phyloP scores from a whole-genome alignment of 1,139 yeast species.

The Magnusiomyces suaveolens region DNA sequence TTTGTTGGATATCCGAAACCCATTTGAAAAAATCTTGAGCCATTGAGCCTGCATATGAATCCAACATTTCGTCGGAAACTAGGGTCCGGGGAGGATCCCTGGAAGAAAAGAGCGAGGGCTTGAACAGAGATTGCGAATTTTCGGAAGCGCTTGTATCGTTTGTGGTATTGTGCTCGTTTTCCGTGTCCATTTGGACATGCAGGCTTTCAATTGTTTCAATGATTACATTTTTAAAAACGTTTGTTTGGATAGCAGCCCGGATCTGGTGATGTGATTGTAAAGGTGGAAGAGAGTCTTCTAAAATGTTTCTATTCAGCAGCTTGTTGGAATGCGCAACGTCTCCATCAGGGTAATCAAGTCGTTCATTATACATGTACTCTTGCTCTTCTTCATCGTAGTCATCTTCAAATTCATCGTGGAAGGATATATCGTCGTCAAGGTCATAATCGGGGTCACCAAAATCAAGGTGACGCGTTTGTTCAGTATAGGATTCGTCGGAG shows the following conservation, averaged over 20 bases:
- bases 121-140: not conserved
- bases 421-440: not conserved
- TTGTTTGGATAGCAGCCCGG: not conserved
- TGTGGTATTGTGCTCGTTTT: not conserved
- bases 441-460: not conserved
- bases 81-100: not conserved
- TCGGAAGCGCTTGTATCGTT: not conserved
- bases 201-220: not conserved
- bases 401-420: not conserved
- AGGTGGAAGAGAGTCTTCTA: not conserved
- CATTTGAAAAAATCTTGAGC: not conserved
- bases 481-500: not conserved
- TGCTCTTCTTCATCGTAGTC: not conserved
- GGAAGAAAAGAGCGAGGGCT: not conserved
- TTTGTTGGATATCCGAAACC: not conserved
- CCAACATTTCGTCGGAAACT: not conserved
- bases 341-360: constrained; percentile 1
- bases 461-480: not conserved
- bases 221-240: not conserved
- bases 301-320: not conserved
- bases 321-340: constrained; percentile 3
- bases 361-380: not conserved
- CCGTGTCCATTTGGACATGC: not conserved
- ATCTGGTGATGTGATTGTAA: constrained; percentile 1
- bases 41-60: not conserved